Percentiles rank a stretch among this genome's conserved stretches.
These are phyloP conservation scores for Trichoderma parareesei DNA, from an alignment of 495 filamentous ascomycete genomes.

Conservation along the genomic window DNA sequence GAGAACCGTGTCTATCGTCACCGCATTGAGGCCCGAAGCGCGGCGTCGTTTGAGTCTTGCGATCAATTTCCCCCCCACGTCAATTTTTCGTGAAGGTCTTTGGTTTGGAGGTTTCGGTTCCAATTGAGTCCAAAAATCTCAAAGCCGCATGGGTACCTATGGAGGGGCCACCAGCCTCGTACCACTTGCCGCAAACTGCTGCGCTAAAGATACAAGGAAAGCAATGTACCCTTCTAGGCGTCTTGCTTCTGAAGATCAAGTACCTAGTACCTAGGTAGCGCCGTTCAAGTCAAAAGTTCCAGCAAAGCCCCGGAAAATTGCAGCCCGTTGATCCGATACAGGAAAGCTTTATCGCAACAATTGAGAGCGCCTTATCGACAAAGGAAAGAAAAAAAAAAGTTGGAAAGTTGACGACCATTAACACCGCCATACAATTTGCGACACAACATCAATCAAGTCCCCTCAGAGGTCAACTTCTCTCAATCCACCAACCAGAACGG, in stretches of 20 bases:
- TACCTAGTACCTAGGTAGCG: background rate
- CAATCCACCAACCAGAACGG: too few species aligned
- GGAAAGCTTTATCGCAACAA: background rate
- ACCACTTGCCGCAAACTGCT: background rate
- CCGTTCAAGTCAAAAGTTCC: background rate
- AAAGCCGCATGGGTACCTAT: background rate
- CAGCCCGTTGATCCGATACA: slow-evolving; percentile 5
- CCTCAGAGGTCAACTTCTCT: background rate
- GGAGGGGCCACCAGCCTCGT: background rate
- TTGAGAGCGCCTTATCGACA: background rate
- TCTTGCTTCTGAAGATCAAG: background rate
- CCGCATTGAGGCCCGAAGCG: slow-evolving; percentile 6
- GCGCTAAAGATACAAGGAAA: background rate
- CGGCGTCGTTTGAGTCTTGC: background rate
- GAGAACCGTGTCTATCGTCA: too few species aligned
- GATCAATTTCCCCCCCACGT: slow-evolving; percentile 3
- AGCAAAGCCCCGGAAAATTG: background rate
- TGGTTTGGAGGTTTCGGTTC: background rate
- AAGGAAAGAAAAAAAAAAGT: background rate
- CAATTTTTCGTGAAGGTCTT: background rate
- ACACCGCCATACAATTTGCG: background rate
- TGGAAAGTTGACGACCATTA: background rate
- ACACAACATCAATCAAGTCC: background rate
- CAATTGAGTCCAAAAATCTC: slow-evolving; percentile 8
- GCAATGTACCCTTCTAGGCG: background rate